A percentile compares a stretch with the other conserved stretches of the same genome.
Conservation (phyloP, 139 green algal genomes). For the Tetraselmis striata region DNA sequence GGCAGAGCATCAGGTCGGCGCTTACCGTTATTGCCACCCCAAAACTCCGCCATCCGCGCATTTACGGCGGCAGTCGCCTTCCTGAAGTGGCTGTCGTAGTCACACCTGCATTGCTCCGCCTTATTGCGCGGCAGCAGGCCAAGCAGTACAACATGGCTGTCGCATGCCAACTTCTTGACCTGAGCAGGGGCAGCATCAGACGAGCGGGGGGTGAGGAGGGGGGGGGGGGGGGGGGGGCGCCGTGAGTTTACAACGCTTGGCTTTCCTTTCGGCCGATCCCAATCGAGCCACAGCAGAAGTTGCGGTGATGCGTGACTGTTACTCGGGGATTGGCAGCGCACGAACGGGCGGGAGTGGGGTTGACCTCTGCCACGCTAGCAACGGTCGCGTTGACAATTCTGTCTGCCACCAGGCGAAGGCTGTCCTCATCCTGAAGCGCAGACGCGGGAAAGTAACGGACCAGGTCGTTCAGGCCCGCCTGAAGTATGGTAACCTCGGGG, state of each 20-base stretch:
- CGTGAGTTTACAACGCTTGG: too few relatives aligned
- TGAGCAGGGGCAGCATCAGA: too few relatives aligned
- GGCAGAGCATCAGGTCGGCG: too few relatives aligned
- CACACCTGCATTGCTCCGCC: not conserved
- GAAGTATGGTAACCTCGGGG: not conserved
- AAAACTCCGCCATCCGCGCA: not conserved
- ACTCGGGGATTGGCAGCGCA: too few relatives aligned
- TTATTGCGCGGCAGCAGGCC: not conserved
- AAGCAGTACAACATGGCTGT: not conserved
- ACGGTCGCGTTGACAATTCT: not conserved
- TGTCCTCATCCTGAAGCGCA: not conserved
- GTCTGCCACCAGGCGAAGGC: not conserved
- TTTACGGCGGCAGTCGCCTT: not conserved
- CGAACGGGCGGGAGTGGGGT: too few relatives aligned
- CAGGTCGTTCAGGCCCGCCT: not conserved
- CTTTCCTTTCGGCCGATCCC: too few relatives aligned
- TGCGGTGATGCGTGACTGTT: too few relatives aligned
- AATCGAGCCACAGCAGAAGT: too few relatives aligned
- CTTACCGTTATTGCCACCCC: not conserved
- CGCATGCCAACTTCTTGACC: not conserved
- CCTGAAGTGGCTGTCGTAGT: not conserved
- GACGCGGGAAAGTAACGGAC: not conserved
- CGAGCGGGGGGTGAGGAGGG: too few relatives aligned
- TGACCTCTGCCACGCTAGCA: not conserved
- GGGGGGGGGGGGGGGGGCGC: too few relatives aligned